Conservation (phyloP, 2,329 filamentous ascomycete genomes). For the Aspergillus fischeri region DNA sequence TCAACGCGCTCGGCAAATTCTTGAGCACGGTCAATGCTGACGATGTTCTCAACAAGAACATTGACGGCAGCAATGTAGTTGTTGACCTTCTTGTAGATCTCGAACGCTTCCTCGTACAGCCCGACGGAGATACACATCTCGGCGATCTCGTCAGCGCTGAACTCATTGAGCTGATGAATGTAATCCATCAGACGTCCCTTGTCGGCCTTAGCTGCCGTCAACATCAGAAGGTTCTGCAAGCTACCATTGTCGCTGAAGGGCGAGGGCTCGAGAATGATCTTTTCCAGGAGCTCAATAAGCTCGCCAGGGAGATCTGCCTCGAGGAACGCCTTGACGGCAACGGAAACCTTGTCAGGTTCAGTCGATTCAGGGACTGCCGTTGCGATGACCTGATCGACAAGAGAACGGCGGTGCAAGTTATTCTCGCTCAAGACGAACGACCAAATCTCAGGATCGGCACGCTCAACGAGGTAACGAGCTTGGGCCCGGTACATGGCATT, state of each 20-base stretch:
- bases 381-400: slow-evolving; percentile 93
- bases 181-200: slow-evolving; percentile 94
- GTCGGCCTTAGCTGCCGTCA: slow-evolving; percentile 95
- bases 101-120: slow-evolving; percentile 92
- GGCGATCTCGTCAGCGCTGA: slow-evolving; percentile 89
- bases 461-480: slow-evolving; percentile 87
- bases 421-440: slow-evolving; percentile 89
- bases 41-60: slow-evolving; percentile 91
- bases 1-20: slow-evolving; percentile 95
- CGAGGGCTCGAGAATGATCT: slow-evolving; percentile 99
- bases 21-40: slow-evolving; percentile 95
- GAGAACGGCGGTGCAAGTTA: slow-evolving; percentile 88
- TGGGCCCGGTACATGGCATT: slow-evolving; percentile 99
- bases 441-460: slow-evolving; percentile 89
- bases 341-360: slow-evolving; percentile 89
- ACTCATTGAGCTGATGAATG: slow-evolving; percentile 84
- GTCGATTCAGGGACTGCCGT: slow-evolving; percentile 90
- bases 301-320: slow-evolving; percentile 86
- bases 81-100: slow-evolving; percentile 97
- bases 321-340: slow-evolving; percentile 91
- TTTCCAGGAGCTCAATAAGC: slow-evolving; percentile 95
- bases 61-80: slow-evolving; percentile 83
- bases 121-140: slow-evolving; percentile 91
- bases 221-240: slow-evolving; percentile 91
- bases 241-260: slow-evolving; percentile 97